Percentiles rank a stretch among this genome's conserved stretches.
Conservation (phyloP, 1,139 yeast species). For the Scheffersomyces cryptocercus region DNA sequence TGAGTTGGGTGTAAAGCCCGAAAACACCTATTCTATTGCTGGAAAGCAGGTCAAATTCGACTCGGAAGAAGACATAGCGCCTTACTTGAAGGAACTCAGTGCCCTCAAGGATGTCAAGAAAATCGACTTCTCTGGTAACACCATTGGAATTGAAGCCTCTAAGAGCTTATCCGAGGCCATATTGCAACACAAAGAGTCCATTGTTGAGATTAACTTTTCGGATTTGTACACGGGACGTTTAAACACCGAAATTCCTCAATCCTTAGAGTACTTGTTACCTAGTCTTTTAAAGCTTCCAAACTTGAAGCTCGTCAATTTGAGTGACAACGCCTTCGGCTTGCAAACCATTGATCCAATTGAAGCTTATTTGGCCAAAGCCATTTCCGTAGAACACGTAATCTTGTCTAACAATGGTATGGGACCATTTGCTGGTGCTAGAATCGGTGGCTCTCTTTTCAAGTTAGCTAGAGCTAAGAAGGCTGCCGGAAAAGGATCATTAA, state of each 20-base stretch:
- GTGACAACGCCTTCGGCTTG: slow-evolving; percentile 96
- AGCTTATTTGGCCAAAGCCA: slow-evolving; percentile 70
- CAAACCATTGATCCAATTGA: slow-evolving; percentile 93
- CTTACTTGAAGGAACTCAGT: slow-evolving; percentile 57
- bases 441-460: slow-evolving; percentile 79
- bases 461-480: slow-evolving; percentile 65
- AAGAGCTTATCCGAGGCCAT: slow-evolving; percentile 67
- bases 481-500: slow-evolving; percentile 47
- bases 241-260: slow-evolving; percentile 89
- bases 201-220: slow-evolving; percentile 75
- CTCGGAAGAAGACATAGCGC: slow-evolving; percentile 68
- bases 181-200: slow-evolving; percentile 45
- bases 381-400: slow-evolving; percentile 79
- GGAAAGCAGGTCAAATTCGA: slow-evolving; percentile 81
- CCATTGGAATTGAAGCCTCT: slow-evolving; percentile 90
- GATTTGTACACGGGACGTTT: slow-evolving; percentile 94
- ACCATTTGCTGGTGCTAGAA: slow-evolving; percentile 93
- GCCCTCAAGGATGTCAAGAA: slow-evolving; percentile 43
- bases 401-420: slow-evolving; percentile 97
- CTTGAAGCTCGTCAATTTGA: slow-evolving; percentile 72
- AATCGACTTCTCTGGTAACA: slow-evolving; percentile 87
- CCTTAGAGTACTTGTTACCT: slow-evolving; percentile 71
- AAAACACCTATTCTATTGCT: slow-evolving; percentile 56
- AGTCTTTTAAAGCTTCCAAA: slow-evolving; percentile 69
- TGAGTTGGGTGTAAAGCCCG: slow-evolving; percentile 32